Evolutionary conservation across 2,329 filamentous ascomycete species (phyloP), one percentile per base, ranked within the genome.

Genomic region (Ophiostoma populinum): DNA sequence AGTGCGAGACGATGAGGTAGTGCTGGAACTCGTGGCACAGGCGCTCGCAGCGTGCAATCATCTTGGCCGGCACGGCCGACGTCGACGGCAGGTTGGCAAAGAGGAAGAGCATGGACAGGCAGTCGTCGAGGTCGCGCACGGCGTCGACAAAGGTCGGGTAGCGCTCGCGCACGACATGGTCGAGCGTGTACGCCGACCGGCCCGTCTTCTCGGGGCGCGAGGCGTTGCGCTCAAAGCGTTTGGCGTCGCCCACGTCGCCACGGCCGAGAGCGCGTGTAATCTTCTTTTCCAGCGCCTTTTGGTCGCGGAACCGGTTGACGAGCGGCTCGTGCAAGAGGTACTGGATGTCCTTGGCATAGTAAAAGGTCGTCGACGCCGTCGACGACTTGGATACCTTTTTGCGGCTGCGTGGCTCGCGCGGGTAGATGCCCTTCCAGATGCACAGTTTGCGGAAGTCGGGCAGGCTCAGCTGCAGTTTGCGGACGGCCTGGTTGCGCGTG

Each of bases 381-480:
- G 85, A 75, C 40, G 81, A 83, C 59, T 92, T 93, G 53, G 80
- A 82, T 27, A 81, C 90, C 70, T 94, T 94, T 66, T 92, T 94
- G 66, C 85, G 87, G 64, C 80, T 93, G 52, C 90, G 75, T 44
- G 90, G 90, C 65, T 98, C 90, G 51, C 90, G 80, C 45, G 90
- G 90, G 60, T 94, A 98, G 56, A 98, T 95, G 49, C 86, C 90
- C 66, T 95, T 95, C 78, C 93, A 98, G 57, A 98, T 98, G 63
- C 90, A 98, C 54, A 98, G 70, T 62, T 92, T 80, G 61, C 90
- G 78, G 62, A 98, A 98, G 61, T 98, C 90, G 46, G 86, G 85
- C 38, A 98, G 73, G 51, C 81, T 93, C 58, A 98, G 80, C 61
- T 98, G 90, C 43, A 98, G 76, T 64, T 95, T 98, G 58, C 86